A percentile compares a stretch with the other conserved stretches of the same genome.
Conservation (phyloP, 352 stramenopile species). For the Pythium rishiriense region DNA sequence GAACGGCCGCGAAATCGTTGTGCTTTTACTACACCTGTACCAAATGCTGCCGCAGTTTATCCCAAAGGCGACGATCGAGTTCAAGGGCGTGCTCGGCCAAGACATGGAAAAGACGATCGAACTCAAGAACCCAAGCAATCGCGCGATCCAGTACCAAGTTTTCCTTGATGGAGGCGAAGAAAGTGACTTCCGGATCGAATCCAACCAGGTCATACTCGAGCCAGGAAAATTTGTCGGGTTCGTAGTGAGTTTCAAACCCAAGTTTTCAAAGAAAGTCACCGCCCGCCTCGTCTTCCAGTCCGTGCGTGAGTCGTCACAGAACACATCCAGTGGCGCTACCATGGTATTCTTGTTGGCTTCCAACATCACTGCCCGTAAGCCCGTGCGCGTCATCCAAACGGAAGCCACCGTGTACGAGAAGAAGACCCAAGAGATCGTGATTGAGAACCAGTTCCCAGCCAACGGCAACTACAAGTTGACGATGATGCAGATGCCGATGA, state of each 20-base stretch:
- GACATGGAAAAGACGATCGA: conserved; percentile 93
- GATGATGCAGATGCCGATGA: conserved; percentile 54
- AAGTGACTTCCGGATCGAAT: conserved; percentile 78
- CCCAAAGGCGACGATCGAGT: conserved; percentile 93
- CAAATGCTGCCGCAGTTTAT: conserved; percentile 91
- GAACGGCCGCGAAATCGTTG: conserved; percentile 69
- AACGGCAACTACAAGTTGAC: conserved; percentile 73
- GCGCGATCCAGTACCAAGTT: conserved; percentile 86
- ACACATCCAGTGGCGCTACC: conserved; percentile 49
- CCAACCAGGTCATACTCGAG: conserved; percentile 71
- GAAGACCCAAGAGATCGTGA: conserved; percentile 67
- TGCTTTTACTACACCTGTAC: conserved; percentile 91
- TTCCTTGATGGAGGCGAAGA: conserved; percentile 65
- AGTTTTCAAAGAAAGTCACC: conserved; percentile 85
- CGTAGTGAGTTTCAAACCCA: conserved; percentile 76
- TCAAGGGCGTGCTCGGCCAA: conserved; percentile 84
- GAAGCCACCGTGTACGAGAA: conserved; percentile 83
- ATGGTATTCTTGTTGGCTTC: conserved; percentile 92
- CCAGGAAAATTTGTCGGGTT: conserved; percentile 73
- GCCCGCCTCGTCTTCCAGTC: conserved; percentile 90
- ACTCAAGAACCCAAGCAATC: conserved; percentile 88
- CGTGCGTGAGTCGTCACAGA: conserved; percentile 38
- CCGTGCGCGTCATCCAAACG: conserved; percentile 79
- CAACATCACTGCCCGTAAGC: conserved; percentile 74
- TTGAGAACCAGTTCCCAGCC: conserved; percentile 87